phyloP scores from a whole-genome alignment of 805 yeast genomes.

The Starmerella asiatica region DNA sequence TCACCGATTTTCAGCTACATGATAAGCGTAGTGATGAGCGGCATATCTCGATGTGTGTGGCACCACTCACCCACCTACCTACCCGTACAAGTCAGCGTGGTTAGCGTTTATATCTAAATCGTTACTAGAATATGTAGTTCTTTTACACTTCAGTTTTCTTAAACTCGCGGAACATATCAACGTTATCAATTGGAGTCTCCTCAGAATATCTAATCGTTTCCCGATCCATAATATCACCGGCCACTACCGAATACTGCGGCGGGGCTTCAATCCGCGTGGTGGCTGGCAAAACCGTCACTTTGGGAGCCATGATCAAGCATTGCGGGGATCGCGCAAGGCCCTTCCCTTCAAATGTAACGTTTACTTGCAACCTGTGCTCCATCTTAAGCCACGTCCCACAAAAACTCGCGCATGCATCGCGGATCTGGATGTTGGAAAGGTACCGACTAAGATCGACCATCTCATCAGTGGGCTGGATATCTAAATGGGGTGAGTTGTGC shows the following conservation, averaged over 20 bases:
- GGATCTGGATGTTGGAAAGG: conserved; percentile 2
- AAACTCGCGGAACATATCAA: no score
- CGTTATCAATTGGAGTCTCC: no score
- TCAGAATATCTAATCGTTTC: not conserved
- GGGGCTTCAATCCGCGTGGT: not conserved
- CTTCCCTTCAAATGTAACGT: not conserved
- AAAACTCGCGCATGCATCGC: conserved; percentile 12
- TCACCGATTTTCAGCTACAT: not conserved
- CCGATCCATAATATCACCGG: not conserved
- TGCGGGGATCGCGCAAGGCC: not conserved
- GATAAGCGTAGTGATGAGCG: no score
- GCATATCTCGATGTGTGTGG: no score
- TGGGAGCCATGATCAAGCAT: not conserved
- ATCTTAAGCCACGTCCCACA: conserved; percentile 11
- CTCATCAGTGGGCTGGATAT: not conserved
- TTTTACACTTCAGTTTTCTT: no score
- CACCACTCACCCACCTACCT: no score
- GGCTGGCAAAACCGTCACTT: not conserved
- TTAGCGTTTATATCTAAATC: no score
- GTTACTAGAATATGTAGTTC: no score
- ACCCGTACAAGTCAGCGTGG: no score
- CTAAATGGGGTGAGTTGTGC: not conserved
- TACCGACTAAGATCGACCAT: conserved; percentile 5
- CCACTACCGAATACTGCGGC: not conserved
- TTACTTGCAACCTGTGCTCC: conserved; percentile 5